A percentile compares a stretch with the other conserved stretches of the same genome.
Conservation (phyloP, 371 early-diverging fungal genomes). For the Dichotomocladium elegans region DNA sequence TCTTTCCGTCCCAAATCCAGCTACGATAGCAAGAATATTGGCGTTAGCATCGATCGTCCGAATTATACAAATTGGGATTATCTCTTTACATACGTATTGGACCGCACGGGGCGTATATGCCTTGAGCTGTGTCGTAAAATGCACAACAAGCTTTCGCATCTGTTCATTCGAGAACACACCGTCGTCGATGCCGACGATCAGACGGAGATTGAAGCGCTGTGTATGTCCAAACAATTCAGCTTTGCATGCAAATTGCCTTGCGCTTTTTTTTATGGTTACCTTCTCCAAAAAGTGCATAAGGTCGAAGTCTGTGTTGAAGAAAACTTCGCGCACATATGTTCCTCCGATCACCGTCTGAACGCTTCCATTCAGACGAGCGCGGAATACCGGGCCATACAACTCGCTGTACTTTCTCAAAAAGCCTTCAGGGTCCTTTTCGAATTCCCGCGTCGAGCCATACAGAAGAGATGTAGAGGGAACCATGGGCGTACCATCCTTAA, state of each 20-base stretch:
- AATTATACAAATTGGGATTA: no score
- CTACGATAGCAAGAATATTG: neutral
- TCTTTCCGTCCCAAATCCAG: no score
- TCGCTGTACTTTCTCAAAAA: slow-evolving; percentile 13
- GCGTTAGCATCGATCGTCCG: no score
- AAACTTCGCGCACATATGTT: slow-evolving; percentile 11
- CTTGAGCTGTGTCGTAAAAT: slow-evolving; percentile 8
- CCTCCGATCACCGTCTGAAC: slow-evolving; percentile 10
- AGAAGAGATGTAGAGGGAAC: slow-evolving; percentile 6
- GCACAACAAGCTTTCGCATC: neutral
- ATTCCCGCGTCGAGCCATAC: slow-evolving; percentile 15
- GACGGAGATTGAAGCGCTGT: slow-evolving; percentile 8
- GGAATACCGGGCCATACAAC: slow-evolving; percentile 18
- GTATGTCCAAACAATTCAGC: no score
- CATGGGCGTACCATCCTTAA: neutral
- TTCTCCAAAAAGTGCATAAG: slow-evolving; percentile 2
- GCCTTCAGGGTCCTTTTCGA: slow-evolving; percentile 5
- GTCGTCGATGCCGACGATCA: neutral
- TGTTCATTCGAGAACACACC: neutral
- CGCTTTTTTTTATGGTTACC: no score
- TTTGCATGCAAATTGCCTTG: no score
- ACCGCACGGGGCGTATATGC: slow-evolving; percentile 10
- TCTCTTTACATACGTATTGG: slow-evolving; percentile 5
- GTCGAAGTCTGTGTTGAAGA: slow-evolving; percentile 12
- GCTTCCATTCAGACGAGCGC: slow-evolving; percentile 20